Conservation (phyloP, 306 rosid genomes). For the Prosopis cineraria region DNA sequence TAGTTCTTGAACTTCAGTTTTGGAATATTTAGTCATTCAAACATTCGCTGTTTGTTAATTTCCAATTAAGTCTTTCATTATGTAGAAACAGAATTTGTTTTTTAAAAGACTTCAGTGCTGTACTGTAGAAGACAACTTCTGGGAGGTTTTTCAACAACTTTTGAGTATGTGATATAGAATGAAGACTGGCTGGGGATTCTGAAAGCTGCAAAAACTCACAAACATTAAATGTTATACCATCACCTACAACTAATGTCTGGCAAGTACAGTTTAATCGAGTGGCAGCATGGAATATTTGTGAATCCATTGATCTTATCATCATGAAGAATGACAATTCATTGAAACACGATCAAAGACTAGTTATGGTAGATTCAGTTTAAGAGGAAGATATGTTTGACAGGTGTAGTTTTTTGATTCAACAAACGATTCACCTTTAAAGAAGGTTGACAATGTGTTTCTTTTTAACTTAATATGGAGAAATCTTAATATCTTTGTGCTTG, state of each 20-base stretch:
- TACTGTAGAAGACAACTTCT: neutral
- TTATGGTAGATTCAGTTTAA: constrained; percentile 26
- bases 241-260: neutral
- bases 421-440: neutral
- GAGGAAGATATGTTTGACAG: neutral
- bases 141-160: neutral
- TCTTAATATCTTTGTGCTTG: constrained; percentile 16
- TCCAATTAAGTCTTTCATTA: neutral
- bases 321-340: constrained; percentile 13
- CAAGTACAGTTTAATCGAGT: constrained; percentile 9
- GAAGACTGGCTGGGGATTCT: neutral
- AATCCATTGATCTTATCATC: constrained; percentile 9
- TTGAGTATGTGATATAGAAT: neutral
- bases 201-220: neutral
- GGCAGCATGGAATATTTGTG: constrained; percentile 20
- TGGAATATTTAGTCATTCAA: neutral
- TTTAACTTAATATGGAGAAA: constrained; percentile 12
- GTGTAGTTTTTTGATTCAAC: constrained; percentile 22
- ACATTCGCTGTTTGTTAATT: neutral
- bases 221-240: neutral
- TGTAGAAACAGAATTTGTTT: neutral
- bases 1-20: neutral
- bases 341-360: constrained; percentile 10
- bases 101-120: neutral
- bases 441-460: neutral